Evolutionary conservation across 2,329 filamentous ascomycete species (phyloP).

Genomic region (Botryotinia convoluta): DNA sequence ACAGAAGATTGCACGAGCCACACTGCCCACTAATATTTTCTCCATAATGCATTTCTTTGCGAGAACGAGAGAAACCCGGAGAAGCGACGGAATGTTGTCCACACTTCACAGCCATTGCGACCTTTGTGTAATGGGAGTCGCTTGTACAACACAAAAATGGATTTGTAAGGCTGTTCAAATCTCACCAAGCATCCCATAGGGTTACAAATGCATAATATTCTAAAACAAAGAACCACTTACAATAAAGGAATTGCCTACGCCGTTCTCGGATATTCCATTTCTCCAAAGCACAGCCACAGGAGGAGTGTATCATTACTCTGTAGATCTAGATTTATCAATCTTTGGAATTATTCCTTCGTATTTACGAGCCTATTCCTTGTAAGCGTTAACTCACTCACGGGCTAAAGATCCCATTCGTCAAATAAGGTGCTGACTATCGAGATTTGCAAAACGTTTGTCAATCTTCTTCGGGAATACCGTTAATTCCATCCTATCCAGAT

Average conservation of each 20-base stretch:
- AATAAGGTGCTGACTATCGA: conserved; percentile 1
- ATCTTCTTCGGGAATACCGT: background rate
- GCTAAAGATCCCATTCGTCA: background rate
- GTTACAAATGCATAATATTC: background rate
- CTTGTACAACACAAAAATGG: background rate
- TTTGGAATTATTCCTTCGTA: background rate
- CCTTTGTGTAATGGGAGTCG: background rate
- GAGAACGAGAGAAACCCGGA: background rate
- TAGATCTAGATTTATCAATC: background rate
- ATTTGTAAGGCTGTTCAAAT: background rate
- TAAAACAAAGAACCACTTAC: background rate
- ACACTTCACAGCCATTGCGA: background rate
- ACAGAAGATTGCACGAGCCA: conserved; percentile 1
- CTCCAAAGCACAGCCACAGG: conserved; percentile 1
- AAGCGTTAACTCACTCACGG: background rate
- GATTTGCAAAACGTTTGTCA: background rate
- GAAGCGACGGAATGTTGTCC: background rate
- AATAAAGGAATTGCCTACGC: background rate
- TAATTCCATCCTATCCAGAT: background rate
- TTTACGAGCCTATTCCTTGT: background rate
- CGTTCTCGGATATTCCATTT: conserved; percentile 8
- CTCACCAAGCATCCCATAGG: background rate
- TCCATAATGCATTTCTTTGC: background rate
- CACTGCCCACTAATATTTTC: background rate
- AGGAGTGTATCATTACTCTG: background rate